These are phyloP conservation scores for Gymnopilus junonius DNA, from an alignment of 768 basidiomycete species.

Conservation along the genomic window DNA sequence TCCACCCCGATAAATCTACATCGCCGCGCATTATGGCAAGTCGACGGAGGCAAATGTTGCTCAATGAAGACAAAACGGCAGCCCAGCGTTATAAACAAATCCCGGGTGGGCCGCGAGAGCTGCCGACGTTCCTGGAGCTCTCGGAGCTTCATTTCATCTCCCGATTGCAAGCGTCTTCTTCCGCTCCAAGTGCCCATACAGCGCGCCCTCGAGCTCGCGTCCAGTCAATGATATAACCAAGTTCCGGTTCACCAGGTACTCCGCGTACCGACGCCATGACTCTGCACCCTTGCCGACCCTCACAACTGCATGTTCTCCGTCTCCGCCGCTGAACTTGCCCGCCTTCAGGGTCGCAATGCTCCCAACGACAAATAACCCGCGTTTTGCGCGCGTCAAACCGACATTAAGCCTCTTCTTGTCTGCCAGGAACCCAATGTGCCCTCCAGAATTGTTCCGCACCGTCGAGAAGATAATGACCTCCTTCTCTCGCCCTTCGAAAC, in stretches of 20 bases:
- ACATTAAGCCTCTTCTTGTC: slow-evolving; percentile 89
- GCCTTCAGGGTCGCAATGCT: slow-evolving; percentile 66
- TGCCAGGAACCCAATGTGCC: slow-evolving; percentile 87
- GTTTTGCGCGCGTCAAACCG: slow-evolving; percentile 85
- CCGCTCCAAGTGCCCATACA: slow-evolving; percentile 35
- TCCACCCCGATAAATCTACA: neutral
- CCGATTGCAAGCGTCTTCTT: slow-evolving; percentile 1
- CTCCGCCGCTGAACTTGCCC: slow-evolving; percentile 37
- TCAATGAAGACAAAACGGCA: neutral
- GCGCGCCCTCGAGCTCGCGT: slow-evolving; percentile 42
- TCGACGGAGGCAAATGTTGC: neutral
- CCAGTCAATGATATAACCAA: slow-evolving; percentile 56
- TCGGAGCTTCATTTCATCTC: neutral
- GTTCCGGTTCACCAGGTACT: slow-evolving; percentile 54
- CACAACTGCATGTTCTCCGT: slow-evolving; percentile 10
- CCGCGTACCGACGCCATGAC: slow-evolving; percentile 65
- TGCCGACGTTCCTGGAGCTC: neutral
- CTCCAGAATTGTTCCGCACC: slow-evolving; percentile 78
- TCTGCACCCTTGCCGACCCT: slow-evolving; percentile 47
- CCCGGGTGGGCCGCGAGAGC: neutral
- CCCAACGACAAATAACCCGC: slow-evolving; percentile 84
- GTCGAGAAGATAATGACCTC: slow-evolving; percentile 92
- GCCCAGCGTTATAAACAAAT: neutral
- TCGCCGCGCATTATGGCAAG: neutral
- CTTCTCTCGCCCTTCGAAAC: slow-evolving; percentile 94